These are phyloP conservation scores for Fonsecaea erecta DNA, from an alignment of 2,329 filamentous ascomycete genomes.

Conservation along the genomic window DNA sequence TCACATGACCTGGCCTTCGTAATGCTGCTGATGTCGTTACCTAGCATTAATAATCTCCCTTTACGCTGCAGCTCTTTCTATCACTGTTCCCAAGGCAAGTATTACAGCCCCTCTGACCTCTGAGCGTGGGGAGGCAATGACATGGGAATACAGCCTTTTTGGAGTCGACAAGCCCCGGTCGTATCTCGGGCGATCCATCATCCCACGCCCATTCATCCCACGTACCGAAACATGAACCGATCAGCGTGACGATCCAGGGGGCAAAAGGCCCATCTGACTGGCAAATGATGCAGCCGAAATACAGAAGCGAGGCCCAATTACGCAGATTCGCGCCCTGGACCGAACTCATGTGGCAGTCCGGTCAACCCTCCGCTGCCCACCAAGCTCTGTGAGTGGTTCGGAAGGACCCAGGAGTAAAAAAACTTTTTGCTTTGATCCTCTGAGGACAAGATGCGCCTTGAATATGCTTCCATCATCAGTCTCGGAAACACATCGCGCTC, in stretches of 20 bases:
- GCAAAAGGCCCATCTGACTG: not conserved
- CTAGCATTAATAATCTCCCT: not conserved
- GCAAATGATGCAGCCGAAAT: not conserved
- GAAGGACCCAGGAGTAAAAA: not conserved
- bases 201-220: slow-evolving; percentile 4
- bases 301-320: not conserved
- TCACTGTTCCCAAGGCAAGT: not conserved
- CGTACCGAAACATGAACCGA: not conserved
- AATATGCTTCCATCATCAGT: not conserved
- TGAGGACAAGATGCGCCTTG: not conserved
- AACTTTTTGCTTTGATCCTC: not conserved
- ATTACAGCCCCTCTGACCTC: not conserved
- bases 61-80: not conserved
- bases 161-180: not conserved
- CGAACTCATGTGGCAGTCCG: not conserved
- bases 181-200: not conserved
- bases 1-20: not conserved
- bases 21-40: not conserved
- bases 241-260: slow-evolving; percentile 2
- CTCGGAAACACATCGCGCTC: not conserved
- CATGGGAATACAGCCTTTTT: not conserved
- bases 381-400: not conserved
- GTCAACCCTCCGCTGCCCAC: not conserved
- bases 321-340: not conserved
- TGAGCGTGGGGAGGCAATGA: not conserved